Evolutionary conservation across 805 yeast species (phyloP).

Genomic region (Metschnikowia bowlesiae): DNA sequence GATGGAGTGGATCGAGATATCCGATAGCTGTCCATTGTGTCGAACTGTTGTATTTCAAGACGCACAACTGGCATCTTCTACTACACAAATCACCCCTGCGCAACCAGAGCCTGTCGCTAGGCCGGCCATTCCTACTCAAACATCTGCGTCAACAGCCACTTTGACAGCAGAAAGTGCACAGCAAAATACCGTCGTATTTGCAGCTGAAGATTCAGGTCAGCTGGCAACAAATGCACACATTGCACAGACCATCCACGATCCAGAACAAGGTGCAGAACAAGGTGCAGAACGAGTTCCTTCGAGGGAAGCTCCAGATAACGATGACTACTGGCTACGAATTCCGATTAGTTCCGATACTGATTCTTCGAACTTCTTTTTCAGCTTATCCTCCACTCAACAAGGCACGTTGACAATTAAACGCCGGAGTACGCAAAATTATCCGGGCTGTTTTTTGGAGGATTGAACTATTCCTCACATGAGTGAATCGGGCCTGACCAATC

Average conservation of each 20-base stretch:
- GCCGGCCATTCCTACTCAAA: background rate
- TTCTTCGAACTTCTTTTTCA: background rate
- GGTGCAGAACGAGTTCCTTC: background rate
- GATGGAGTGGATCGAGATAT: conserved; percentile 88
- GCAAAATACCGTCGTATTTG: background rate
- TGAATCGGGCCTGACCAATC: background rate
- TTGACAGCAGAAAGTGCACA: background rate
- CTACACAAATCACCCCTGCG: background rate
- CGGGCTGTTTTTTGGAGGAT: background rate
- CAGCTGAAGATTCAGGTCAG: background rate
- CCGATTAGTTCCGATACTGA: background rate
- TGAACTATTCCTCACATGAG: background rate
- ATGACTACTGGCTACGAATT: background rate
- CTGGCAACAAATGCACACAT: background rate
- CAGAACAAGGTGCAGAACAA: background rate
- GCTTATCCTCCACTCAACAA: background rate
- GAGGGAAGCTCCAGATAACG: background rate
- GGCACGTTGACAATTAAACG: background rate
- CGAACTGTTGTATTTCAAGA: conserved; percentile 54
- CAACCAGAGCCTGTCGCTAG: background rate
- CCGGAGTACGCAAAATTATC: background rate
- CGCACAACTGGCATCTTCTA: background rate
- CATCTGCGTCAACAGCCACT: background rate
- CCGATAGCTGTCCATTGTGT: conserved; percentile 92
- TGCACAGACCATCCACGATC: background rate